These are phyloP conservation scores for Phytophthora podocarpi DNA, from an alignment of 352 stramenopile genomes.

Conservation along the genomic window DNA sequence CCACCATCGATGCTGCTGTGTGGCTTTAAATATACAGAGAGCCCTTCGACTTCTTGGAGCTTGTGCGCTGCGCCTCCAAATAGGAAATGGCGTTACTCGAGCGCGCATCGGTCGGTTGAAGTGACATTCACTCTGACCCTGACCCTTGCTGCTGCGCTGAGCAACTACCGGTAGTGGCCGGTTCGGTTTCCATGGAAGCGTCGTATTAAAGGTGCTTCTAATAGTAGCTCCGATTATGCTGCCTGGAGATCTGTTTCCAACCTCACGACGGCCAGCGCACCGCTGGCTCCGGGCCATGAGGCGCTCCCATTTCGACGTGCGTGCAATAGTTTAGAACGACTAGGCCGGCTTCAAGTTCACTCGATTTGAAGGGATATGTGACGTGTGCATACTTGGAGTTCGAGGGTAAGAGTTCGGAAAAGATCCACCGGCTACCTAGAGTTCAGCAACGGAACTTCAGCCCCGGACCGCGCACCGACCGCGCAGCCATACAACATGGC, in stretches of 20 bases:
- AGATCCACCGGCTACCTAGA: slow-evolving; percentile 28
- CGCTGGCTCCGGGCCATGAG: slow-evolving; percentile 14
- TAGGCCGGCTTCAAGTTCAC: background rate
- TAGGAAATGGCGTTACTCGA: slow-evolving; percentile 44
- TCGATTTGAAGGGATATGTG: slow-evolving; percentile 13
- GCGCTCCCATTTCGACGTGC: slow-evolving; percentile 33
- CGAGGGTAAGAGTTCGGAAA: slow-evolving; percentile 18
- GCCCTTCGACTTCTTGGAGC: background rate
- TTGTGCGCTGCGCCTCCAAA: slow-evolving; percentile 26
- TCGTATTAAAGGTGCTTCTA: background rate
- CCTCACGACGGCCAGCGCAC: slow-evolving; percentile 16
- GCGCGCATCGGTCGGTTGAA: slow-evolving; percentile 26
- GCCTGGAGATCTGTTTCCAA: slow-evolving; percentile 19
- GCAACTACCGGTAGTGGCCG: slow-evolving; percentile 25
- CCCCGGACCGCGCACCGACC: background rate
- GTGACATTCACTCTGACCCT: slow-evolving; percentile 36
- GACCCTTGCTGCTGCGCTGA: background rate
- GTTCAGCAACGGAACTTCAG: slow-evolving; percentile 20
- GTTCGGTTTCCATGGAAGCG: slow-evolving; percentile 33
- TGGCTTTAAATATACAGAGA: slow-evolving; percentile 19
- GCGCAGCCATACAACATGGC: background rate
- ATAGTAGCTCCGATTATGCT: slow-evolving; percentile 10
- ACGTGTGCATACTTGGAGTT: slow-evolving; percentile 27
- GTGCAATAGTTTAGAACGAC: slow-evolving; percentile 29
- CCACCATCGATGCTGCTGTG: slow-evolving; percentile 14